Conservation (phyloP, 116 monocot species). For the Trichopus zeylanicus region DNA sequence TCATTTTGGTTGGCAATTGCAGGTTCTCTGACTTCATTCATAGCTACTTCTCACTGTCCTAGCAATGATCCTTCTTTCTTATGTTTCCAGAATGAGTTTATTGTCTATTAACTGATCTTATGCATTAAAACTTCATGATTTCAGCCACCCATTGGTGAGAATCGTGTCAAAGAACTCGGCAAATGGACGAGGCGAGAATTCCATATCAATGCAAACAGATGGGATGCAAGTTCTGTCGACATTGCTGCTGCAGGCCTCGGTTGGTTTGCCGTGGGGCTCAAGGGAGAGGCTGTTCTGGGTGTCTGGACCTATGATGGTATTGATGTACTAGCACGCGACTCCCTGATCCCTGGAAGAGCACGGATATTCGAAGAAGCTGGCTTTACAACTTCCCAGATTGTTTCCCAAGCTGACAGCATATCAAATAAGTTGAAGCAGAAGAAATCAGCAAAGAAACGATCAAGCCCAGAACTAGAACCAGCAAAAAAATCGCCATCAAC, state of each 20-base stretch:
- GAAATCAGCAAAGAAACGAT: conserved; percentile 24
- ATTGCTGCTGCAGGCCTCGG: conserved; percentile 87
- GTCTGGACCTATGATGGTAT: conserved; percentile 93
- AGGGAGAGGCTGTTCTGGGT: conserved; percentile 68
- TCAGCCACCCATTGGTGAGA: conserved; percentile 86
- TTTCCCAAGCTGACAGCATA: conserved; percentile 65
- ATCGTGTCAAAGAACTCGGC: conserved; percentile 60
- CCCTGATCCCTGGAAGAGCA: conserved; percentile 54
- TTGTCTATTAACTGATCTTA: not conserved
- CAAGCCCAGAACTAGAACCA: too few species aligned
- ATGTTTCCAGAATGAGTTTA: not conserved
- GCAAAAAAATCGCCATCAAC: too few species aligned
- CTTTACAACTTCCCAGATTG: conserved; percentile 70
- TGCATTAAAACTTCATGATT: conserved; percentile 4
- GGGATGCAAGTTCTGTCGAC: conserved; percentile 71
- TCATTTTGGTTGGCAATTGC: conserved; percentile 81
- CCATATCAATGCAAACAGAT: conserved; percentile 50
- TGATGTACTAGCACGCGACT: conserved; percentile 47
- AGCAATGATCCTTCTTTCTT: not conserved
- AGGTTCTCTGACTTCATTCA: conserved; percentile 34
- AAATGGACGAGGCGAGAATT: conserved; percentile 75
- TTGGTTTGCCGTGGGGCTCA: conserved; percentile 86
- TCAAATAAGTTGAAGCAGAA: conserved; percentile 35
- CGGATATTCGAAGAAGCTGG: conserved; percentile 77
- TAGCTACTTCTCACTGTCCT: too few species aligned